Conservation (phyloP, 306 rosid genomes). For the Dalbergia cultrata region DNA sequence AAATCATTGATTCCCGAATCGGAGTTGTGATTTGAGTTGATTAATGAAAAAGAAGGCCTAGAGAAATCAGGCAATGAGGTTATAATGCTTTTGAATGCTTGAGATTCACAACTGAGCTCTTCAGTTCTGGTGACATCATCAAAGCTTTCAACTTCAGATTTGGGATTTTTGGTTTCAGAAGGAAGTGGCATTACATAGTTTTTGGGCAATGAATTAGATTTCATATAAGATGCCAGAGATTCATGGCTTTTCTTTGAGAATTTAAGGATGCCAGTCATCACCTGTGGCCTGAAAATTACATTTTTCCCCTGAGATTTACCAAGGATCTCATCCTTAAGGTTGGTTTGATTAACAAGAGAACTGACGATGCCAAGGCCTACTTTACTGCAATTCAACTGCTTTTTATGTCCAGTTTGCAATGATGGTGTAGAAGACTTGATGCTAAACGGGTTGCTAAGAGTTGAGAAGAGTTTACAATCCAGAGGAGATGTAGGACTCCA, state of each 20-base stretch:
- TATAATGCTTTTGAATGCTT: conserved; percentile 44
- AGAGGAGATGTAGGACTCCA: conserved; percentile 90
- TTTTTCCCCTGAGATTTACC: conserved; percentile 66
- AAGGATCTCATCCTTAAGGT: conserved; percentile 51
- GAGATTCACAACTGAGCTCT: conserved; percentile 49
- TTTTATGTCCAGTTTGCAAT: conserved; percentile 52
- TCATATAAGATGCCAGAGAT: conserved; percentile 55
- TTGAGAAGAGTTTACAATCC: conserved; percentile 71
- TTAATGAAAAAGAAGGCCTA: conserved; percentile 47
- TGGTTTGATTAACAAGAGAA: conserved; percentile 68
- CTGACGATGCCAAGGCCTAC: conserved; percentile 83
- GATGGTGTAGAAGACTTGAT: conserved; percentile 52
- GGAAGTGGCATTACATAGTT: conserved; percentile 66
- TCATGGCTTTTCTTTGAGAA: conserved; percentile 53
- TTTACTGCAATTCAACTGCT: conserved; percentile 60
- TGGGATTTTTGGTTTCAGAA: conserved; percentile 51
- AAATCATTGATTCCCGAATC: conserved; percentile 46
- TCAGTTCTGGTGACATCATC: conserved; percentile 48
- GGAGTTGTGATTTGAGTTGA: conserved; percentile 44
- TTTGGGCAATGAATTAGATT: conserved; percentile 76
- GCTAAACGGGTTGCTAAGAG: conserved; percentile 64
- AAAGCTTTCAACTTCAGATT: conserved; percentile 45
- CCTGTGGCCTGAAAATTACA: conserved; percentile 76
- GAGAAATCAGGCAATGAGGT: conserved; percentile 55
- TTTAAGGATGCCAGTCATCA: conserved; percentile 55